Conservation (phyloP, 805 yeast species). For the Candida ovalis region DNA sequence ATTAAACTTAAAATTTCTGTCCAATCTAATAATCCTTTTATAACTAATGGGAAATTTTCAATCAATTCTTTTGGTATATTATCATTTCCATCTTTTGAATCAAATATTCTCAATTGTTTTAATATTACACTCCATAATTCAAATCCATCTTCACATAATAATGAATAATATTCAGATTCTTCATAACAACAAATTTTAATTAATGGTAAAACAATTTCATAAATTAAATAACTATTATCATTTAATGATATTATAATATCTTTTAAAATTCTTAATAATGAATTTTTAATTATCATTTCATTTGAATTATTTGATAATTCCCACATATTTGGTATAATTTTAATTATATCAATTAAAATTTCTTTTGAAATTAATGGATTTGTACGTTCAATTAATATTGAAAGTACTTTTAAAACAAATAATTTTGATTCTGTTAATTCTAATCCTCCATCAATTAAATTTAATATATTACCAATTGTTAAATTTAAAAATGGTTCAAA, state of each 20-base stretch:
- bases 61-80: conserved; percentile 37
- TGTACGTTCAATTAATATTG: conserved; percentile 59
- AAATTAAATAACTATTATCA: conserved; percentile 42
- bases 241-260: conserved; percentile 56
- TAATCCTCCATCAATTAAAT: conserved; percentile 51
- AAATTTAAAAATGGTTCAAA: conserved; percentile 64
- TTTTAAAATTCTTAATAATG: conserved; percentile 52
- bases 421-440: conserved; percentile 71
- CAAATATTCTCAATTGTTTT: conserved; percentile 49
- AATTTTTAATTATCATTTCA: conserved; percentile 46
- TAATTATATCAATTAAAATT: conserved; percentile 47
- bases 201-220: conserved; percentile 62
- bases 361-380: conserved; percentile 56
- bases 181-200: conserved; percentile 60
- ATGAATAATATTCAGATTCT: conserved; percentile 46
- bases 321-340: conserved; percentile 73
- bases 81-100: conserved; percentile 2
- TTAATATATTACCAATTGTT: conserved; percentile 43
- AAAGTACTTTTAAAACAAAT: conserved; percentile 64
- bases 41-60: conserved; percentile 46
- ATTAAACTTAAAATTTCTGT: conserved; percentile 72
- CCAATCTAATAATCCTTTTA: conserved; percentile 58
- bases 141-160: conserved; percentile 80
- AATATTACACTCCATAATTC: conserved; percentile 76
- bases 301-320: conserved; percentile 45